Evolutionary conservation across 257 asterid species (phyloP).

Genomic region (Cruciata laevipes): DNA sequence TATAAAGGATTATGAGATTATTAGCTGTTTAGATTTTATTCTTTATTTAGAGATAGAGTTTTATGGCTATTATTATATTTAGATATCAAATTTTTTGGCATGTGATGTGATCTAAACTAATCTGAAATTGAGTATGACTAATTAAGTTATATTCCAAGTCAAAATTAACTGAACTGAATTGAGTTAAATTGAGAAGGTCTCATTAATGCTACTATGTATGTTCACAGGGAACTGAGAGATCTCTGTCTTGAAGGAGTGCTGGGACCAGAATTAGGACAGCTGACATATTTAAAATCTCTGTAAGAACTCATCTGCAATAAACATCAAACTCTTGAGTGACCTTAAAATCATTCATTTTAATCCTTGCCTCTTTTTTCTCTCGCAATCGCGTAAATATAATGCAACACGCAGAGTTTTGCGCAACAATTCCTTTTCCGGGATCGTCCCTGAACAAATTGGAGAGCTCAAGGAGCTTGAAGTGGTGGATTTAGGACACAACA

Average conservation of each 20-base stretch:
- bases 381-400: not conserved
- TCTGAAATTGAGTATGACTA: too few species aligned
- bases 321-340: not conserved
- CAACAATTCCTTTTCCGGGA: slow-evolving; percentile 30
- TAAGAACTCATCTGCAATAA: slow-evolving; percentile 5
- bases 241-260: slow-evolving; percentile 31
- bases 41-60: too few species aligned
- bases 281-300: slow-evolving; percentile 23
- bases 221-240: slow-evolving; percentile 26
- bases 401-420: slow-evolving; percentile 22
- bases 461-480: slow-evolving; percentile 25
- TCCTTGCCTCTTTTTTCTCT: not conserved
- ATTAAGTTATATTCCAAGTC: too few species aligned
- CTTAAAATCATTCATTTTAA: not conserved
- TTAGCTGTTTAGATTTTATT: too few species aligned
- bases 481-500: slow-evolving; percentile 26
- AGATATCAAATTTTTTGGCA: too few species aligned
- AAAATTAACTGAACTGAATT: too few species aligned
- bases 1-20: too few species aligned
- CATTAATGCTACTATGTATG: not conserved
- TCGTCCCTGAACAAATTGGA: slow-evolving; percentile 23
- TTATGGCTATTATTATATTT: too few species aligned
- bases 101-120: too few species aligned
- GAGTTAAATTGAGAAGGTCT: too few species aligned
- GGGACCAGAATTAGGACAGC: slow-evolving; percentile 24